Percentiles rank a stretch among this genome's conserved stretches.
These are phyloP conservation scores for Stachybotrys chlorohalonatus DNA, from an alignment of 2,329 filamentous ascomycete genomes.

Conservation along the genomic window DNA sequence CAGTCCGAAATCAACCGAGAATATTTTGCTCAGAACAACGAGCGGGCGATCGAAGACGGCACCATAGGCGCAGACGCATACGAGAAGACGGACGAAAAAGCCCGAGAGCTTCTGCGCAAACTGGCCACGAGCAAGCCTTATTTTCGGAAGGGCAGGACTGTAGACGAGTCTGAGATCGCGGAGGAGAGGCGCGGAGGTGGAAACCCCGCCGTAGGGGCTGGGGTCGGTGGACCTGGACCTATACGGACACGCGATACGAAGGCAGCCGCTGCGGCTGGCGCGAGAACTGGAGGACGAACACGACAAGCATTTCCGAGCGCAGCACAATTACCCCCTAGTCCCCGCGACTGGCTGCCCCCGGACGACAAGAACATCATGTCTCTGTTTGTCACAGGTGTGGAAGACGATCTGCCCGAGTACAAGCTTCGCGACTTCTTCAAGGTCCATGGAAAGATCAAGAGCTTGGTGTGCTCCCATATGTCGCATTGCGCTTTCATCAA, in stretches of 20 bases:
- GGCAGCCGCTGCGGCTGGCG: constrained; percentile 40
- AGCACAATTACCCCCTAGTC: constrained; percentile 67
- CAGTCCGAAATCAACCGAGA: constrained; percentile 90
- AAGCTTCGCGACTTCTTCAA: constrained; percentile 88
- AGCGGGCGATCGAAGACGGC: constrained; percentile 90
- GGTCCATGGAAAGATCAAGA: constrained; percentile 80
- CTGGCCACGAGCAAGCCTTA: constrained; percentile 92
- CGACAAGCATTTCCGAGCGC: constrained; percentile 58
- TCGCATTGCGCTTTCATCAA: constrained; percentile 97
- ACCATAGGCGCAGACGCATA: constrained; percentile 80
- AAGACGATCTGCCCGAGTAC: constrained; percentile 91
- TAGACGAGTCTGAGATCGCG: constrained; percentile 47
- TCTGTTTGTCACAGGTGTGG: constrained; percentile 87
- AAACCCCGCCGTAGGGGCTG: constrained; percentile 43
- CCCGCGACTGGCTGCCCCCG: constrained; percentile 80
- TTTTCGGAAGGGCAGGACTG: constrained; percentile 74
- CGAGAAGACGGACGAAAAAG: constrained; percentile 95
- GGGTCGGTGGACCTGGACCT: constrained; percentile 58
- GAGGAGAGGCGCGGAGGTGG: constrained; percentile 26
- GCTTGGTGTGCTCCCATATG: constrained; percentile 90
- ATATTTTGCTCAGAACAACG: constrained; percentile 96
- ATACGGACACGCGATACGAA: constrained; percentile 65
- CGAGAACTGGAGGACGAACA: constrained; percentile 31
- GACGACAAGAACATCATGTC: constrained; percentile 81
- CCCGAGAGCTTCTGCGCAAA: constrained; percentile 73